Conservation (phyloP, 2,329 filamentous ascomycete species). For the Cladophialophora bantiana region DNA sequence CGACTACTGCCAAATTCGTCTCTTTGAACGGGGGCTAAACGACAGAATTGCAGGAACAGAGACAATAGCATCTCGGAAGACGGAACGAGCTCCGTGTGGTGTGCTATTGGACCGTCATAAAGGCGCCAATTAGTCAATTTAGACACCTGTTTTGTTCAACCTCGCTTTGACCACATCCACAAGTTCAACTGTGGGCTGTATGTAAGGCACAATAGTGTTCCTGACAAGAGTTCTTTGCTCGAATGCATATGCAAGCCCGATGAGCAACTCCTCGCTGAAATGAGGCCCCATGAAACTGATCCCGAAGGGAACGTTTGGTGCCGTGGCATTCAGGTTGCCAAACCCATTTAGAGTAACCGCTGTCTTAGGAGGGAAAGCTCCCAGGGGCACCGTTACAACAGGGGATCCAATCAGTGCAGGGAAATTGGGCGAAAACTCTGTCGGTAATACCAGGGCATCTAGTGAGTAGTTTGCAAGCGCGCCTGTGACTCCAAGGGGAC, state of each 20-base stretch:
- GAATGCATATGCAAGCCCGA: constrained; percentile 72
- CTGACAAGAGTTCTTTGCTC: constrained; percentile 66
- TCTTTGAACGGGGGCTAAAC: not conserved
- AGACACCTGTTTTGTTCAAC: constrained; percentile 4
- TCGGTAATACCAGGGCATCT: constrained; percentile 69
- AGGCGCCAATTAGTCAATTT: not conserved
- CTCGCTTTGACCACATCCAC: constrained; percentile 36
- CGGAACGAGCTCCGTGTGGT: not conserved
- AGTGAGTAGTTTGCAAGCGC: constrained; percentile 64
- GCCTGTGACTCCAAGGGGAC: constrained; percentile 66
- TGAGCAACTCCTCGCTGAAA: constrained; percentile 68
- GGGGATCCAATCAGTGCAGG: constrained; percentile 66
- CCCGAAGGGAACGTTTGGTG: constrained; percentile 66
- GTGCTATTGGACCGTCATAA: not conserved
- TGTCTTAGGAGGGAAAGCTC: constrained; percentile 60
- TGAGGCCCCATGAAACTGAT: constrained; percentile 67
- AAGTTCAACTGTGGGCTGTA: constrained; percentile 36
- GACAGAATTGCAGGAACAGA: not conserved
- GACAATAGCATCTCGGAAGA: not conserved
- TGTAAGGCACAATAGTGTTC: constrained; percentile 38
- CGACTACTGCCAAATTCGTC: not conserved
- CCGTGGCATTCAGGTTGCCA: constrained; percentile 61
- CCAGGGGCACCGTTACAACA: constrained; percentile 69
- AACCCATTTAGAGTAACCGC: constrained; percentile 54
- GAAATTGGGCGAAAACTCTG: constrained; percentile 55